Conservation (phyloP, 2,329 filamentous ascomycete species). For the Xylariaceae sp. region DNA sequence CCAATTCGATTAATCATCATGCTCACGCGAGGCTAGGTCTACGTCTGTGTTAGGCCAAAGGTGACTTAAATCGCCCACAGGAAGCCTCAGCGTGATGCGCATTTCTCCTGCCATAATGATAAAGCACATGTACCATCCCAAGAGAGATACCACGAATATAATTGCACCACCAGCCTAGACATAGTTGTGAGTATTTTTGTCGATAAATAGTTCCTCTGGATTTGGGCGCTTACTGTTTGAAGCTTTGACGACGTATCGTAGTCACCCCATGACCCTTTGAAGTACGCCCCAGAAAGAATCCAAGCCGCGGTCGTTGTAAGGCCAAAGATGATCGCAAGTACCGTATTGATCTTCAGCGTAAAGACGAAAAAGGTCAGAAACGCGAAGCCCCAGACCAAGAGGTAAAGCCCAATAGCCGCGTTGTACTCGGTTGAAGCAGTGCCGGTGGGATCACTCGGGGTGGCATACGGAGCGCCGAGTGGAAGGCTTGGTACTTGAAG, state of each 20-base stretch:
- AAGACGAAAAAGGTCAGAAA: constrained; percentile 56
- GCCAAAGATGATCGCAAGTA: constrained; percentile 53
- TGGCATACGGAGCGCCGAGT: constrained; percentile 48
- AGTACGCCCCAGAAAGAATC: constrained; percentile 52
- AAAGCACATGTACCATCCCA: constrained; percentile 57
- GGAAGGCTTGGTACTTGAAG: constrained; percentile 53
- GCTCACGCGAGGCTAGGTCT: constrained; percentile 28
- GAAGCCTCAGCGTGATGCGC: constrained; percentile 50
- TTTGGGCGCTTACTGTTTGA: constrained; percentile 45
- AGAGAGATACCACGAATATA: constrained; percentile 48
- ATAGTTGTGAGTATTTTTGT: constrained; percentile 1
- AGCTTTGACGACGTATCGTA: constrained; percentile 43
- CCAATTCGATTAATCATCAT: constrained; percentile 14
- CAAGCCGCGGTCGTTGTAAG: constrained; percentile 49
- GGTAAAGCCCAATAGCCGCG: constrained; percentile 50
- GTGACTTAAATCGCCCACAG: constrained; percentile 53
- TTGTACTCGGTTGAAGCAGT: constrained; percentile 49
- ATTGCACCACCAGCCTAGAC: constrained; percentile 42
- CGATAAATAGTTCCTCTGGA: neutral
- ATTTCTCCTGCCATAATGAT: constrained; percentile 58
- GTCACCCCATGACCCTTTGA: constrained; percentile 48
- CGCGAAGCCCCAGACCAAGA: constrained; percentile 56
- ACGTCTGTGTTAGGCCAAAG: constrained; percentile 49
- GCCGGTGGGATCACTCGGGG: constrained; percentile 47
- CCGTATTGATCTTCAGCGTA: constrained; percentile 51